Conservation (phyloP, 2,329 filamentous ascomycete genomes). For the Verticillium tricorpus region DNA sequence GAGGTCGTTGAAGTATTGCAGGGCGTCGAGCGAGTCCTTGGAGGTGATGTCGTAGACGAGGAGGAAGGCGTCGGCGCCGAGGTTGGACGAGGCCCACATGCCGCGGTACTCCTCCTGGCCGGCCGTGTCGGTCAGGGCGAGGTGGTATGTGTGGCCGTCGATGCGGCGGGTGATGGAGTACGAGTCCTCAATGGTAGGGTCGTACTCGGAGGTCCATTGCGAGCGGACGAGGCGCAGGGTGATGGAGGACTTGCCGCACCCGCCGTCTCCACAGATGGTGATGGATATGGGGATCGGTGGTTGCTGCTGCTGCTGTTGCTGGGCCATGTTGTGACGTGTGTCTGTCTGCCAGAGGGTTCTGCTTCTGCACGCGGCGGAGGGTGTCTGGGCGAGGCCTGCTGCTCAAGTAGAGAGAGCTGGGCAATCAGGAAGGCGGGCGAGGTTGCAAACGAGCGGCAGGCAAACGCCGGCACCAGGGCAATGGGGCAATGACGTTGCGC, state of each 20-base stretch:
- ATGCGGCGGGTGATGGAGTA: slow-evolving; percentile 78
- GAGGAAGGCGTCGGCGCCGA: slow-evolving; percentile 76
- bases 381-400: background rate
- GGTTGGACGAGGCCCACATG: slow-evolving; percentile 77
- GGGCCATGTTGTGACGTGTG: background rate
- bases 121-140: slow-evolving; percentile 76
- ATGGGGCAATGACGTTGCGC: background rate
- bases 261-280: slow-evolving; percentile 82
- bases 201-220: slow-evolving; percentile 80
- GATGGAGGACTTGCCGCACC: slow-evolving; percentile 81
- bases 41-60: slow-evolving; percentile 86
- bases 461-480: background rate
- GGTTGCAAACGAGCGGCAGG: background rate
- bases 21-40: slow-evolving; percentile 60
- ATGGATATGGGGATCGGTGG: slow-evolving; percentile 60
- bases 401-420: background rate
- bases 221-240: slow-evolving; percentile 77
- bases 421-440: background rate
- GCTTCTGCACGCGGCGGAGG: background rate
- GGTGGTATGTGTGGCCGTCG: slow-evolving; percentile 76
- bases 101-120: slow-evolving; percentile 88
- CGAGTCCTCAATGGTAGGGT: slow-evolving; percentile 78
- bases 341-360: background rate
- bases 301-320: slow-evolving; percentile 14
- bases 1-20: slow-evolving; percentile 76